Evolutionary conservation across 306 rosid genomes (phyloP), one percentile per base, ranked within the genome.

Genomic region (Lathyrus sativus): DNA sequence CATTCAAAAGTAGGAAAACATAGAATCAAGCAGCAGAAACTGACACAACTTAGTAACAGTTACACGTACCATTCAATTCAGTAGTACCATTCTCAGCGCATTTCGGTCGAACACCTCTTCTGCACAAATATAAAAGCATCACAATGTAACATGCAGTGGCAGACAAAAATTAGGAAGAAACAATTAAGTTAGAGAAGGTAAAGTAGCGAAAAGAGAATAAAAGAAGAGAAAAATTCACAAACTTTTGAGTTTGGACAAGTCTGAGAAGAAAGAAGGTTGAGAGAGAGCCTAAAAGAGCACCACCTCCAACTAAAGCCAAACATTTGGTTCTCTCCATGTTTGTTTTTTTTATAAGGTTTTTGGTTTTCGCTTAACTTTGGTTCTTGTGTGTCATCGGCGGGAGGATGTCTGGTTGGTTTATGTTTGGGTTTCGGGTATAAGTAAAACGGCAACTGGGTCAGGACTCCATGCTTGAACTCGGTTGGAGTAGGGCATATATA

Each of bases 251-350:
- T 43, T 84, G 83, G 51, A 90, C 77, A 75, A 92, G 85, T 81
- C 71, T 86, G 49, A 88, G 84, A 68, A 92, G 75, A 70, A 72
- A 71, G 80, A 88, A 12, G 46, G 96, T 88, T 17, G 98, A 88
- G 33, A 80, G 70, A 39, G 98, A 89, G 59, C 98, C 98, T 53
- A 92, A 50, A 38, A 92, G 71, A 74, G 85, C 93, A 31, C 96
- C 96, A 29, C 80, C 82, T 59, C 96, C 96, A 37, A 86, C 60
- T 78, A 86, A 61, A 11, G 88, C 89, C 22, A 90, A 72, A 70
- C 71, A 73, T 78, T 82, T 85, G 1, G 67, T 54, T 77, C 76
- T 80, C 73, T 87, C 95, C 89, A 78, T 84, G 65, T 67, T 73
- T 12, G 38, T 6, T 65, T 73, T 7, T 19, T 10, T 18, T 55